A percentile compares a stretch with the other conserved stretches of the same genome.
These are phyloP conservation scores for Kluyveromyces sp. DNA, from an alignment of 1,139 yeast genomes.

Conservation along the genomic window DNA sequence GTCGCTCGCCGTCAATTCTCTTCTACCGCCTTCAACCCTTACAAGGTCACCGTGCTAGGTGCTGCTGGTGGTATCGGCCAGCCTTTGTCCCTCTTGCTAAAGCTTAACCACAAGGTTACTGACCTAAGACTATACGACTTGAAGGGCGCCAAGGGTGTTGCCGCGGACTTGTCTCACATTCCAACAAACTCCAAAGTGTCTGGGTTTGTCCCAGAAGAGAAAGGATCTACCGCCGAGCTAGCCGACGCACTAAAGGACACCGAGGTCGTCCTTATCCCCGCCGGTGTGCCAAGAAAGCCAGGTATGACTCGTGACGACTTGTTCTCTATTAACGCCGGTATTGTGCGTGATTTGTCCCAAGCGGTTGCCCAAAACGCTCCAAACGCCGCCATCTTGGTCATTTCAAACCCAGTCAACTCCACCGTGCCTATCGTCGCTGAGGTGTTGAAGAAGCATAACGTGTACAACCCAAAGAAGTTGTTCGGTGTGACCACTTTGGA, in stretches of 20 bases:
- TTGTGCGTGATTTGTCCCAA: conserved; percentile 85
- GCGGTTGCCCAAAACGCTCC: conserved; percentile 85
- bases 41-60: conserved; percentile 87
- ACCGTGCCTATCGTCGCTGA: conserved; percentile 98
- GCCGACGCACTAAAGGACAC: conserved; percentile 69
- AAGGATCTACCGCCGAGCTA: conserved; percentile 47
- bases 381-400: conserved; percentile 77
- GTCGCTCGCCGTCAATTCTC: conserved; percentile 61
- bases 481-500: conserved; percentile 98
- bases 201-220: conserved; percentile 73
- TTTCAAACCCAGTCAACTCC: conserved; percentile 97
- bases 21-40: conserved; percentile 52
- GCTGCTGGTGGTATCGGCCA: conserved; percentile 99
- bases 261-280: conserved; percentile 90
- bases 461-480: conserved; percentile 83
- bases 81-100: conserved; percentile 85
- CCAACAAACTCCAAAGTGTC: conserved; percentile 81
- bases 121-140: conserved; percentile 85
- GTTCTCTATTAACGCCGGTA: conserved; percentile 95
- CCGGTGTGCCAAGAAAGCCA: conserved; percentile 99
- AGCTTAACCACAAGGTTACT: conserved; percentile 79
- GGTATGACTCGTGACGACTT: conserved; percentile 99
- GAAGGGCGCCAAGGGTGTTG: conserved; percentile 94
- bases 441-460: conserved; percentile 79
- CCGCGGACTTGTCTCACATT: conserved; percentile 91